These are phyloP conservation scores for Pythium aphanidermatum DNA, from an alignment of 352 stramenopile genomes.

Conservation along the genomic window DNA sequence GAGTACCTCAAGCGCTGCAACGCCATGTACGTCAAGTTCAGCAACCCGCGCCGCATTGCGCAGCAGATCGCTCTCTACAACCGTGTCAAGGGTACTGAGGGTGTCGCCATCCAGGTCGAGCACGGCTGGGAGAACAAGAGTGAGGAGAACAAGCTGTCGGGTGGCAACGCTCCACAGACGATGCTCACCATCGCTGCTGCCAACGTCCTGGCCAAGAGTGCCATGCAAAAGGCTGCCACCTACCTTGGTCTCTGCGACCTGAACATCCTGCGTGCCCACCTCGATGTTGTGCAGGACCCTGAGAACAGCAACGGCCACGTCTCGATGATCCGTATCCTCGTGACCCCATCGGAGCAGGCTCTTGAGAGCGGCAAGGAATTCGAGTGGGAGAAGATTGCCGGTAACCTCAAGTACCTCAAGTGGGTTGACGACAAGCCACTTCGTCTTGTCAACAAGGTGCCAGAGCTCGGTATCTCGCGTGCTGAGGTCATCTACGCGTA, in stretches of 20 bases:
- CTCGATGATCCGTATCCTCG: constrained; percentile 78
- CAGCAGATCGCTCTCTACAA: constrained; percentile 68
- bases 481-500: constrained; percentile 96
- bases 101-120: constrained; percentile 72
- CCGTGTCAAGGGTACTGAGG: constrained; percentile 61
- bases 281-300: constrained; percentile 93
- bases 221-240: constrained; percentile 74
- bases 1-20: constrained; percentile 64
- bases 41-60: constrained; percentile 63
- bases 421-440: constrained; percentile 81
- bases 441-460: constrained; percentile 72
- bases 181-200: constrained; percentile 81
- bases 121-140: constrained; percentile 76
- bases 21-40: constrained; percentile 81
- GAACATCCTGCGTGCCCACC: constrained; percentile 92
- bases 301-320: constrained; percentile 57
- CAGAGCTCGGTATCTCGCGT: constrained; percentile 87
- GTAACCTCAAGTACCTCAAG: constrained; percentile 88
- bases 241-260: constrained; percentile 92
- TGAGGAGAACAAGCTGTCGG: constrained; percentile 79
- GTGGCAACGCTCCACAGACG: constrained; percentile 47
- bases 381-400: constrained; percentile 77
- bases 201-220: constrained; percentile 80
- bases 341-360: constrained; percentile 57
- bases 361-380: constrained; percentile 44